Evolutionary conservation across 495 filamentous ascomycete genomes (phyloP).

Genomic region (Rhypophila decipiens): DNA sequence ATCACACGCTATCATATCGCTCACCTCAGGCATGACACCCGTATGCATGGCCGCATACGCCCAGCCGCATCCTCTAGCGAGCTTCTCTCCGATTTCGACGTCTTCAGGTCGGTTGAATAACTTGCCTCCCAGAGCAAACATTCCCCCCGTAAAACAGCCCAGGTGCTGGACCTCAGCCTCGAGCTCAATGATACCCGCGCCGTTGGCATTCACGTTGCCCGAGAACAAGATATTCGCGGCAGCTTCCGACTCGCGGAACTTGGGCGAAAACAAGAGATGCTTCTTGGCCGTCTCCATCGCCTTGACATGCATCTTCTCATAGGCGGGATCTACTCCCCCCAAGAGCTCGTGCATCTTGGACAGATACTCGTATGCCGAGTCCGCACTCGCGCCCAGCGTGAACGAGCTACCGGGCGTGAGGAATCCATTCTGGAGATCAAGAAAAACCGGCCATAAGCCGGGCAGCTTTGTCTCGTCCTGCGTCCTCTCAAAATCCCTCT

Average conservation of each 20-base stretch:
- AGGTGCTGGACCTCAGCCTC: slow-evolving; percentile 43
- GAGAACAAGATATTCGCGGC: slow-evolving; percentile 63
- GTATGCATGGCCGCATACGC: slow-evolving; percentile 70
- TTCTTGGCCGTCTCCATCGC: slow-evolving; percentile 58
- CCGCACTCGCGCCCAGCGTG: slow-evolving; percentile 64
- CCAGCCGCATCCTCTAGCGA: slow-evolving; percentile 95
- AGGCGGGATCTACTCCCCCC: slow-evolving; percentile 32
- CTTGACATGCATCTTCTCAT: slow-evolving; percentile 39
- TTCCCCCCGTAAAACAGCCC: slow-evolving; percentile 80
- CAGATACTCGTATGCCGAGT: slow-evolving; percentile 86
- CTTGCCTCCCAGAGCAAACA: slow-evolving; percentile 81
- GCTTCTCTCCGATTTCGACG: slow-evolving; percentile 66
- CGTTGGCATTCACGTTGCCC: slow-evolving; percentile 29
- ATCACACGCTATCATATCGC: slow-evolving; percentile 47
- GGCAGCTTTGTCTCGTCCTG: slow-evolving; percentile 65
- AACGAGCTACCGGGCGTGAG: slow-evolving; percentile 37
- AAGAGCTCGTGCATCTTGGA: slow-evolving; percentile 56
- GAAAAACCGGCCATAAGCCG: slow-evolving; percentile 70
- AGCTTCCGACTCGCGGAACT: slow-evolving; percentile 40
- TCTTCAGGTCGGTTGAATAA: slow-evolving; percentile 64
- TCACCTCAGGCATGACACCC: slow-evolving; percentile 84
- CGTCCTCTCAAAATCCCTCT: slow-evolving; percentile 59
- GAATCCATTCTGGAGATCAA: slow-evolving; percentile 47
- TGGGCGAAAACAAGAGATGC: slow-evolving; percentile 63
- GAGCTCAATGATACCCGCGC: slow-evolving; percentile 15